These are phyloP conservation scores for Lactarius tabidus DNA, from an alignment of 768 basidiomycete species.

Conservation along the genomic window DNA sequence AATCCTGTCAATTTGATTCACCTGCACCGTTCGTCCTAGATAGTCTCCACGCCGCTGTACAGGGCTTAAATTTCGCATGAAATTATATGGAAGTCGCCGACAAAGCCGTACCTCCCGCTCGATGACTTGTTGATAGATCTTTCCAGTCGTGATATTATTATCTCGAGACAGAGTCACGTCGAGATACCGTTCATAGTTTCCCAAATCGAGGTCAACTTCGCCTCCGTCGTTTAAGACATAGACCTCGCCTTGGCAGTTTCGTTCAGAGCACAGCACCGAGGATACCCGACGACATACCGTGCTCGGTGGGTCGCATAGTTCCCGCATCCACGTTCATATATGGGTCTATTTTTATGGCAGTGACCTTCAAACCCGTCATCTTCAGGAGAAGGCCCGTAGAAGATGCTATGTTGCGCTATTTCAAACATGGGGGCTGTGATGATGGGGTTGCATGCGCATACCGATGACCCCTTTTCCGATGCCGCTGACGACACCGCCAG, in stretches of 20 bases:
- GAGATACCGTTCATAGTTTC: conserved; percentile 98
- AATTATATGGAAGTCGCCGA: neutral
- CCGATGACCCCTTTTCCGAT: conserved; percentile 99
- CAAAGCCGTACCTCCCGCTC: conserved; percentile 78
- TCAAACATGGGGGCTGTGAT: conserved; percentile 30
- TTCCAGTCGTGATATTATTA: conserved; percentile 98
- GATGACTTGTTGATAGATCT: conserved; percentile 95
- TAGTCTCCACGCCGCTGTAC: conserved; percentile 76
- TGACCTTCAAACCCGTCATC: conserved; percentile 93
- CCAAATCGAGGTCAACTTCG: conserved; percentile 95
- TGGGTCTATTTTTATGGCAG: conserved; percentile 98
- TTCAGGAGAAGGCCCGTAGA: conserved; percentile 95
- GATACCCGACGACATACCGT: conserved; percentile 53
- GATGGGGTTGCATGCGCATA: conserved; percentile 38
- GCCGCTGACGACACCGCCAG: conserved; percentile 96
- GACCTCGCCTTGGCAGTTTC: conserved; percentile 67
- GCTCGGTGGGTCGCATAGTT: conserved; percentile 97
- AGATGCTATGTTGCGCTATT: conserved; percentile 57
- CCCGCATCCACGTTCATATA: conserved; percentile 99
- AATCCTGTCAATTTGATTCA: conserved; percentile 32
- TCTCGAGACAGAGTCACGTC: conserved; percentile 90
- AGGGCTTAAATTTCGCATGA: conserved; percentile 10
- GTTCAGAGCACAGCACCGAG: conserved; percentile 8
- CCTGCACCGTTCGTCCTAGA: conserved; percentile 96
- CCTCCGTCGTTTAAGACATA: conserved; percentile 98